Evolutionary conservation across 2,329 filamentous ascomycete species (phyloP), one percentile per base, ranked within the genome.

Genomic region (Drechslerella dactyloides): DNA sequence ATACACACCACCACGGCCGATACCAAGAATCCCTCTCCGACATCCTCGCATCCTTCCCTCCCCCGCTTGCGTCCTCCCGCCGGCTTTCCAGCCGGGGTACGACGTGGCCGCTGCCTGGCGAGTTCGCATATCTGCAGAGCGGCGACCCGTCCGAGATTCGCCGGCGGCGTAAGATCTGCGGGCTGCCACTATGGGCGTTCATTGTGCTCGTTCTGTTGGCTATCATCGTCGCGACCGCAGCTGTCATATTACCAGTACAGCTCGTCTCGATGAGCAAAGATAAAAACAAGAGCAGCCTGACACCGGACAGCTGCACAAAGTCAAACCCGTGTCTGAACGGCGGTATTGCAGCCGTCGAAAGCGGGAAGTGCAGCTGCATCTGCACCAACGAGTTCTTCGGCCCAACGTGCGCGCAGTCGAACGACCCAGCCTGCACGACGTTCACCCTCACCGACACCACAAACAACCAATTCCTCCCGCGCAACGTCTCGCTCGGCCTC

Each of bases 321-420:
- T 64, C 66, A 1, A 70, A 55, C 37, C 66, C 66, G 7, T 70
- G 66, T 54, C 40, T 70, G 19, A 70, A 70, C 24, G 66, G 66
- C 19, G 66, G 66, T 6, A 30, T 73, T 91, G 78, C 83, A 85
- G 74, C 80, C 82, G 42, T 83, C 84, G 19, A 85, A 84, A 15
- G 82, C 86, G 64, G 85, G 86, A 82, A 84, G 19, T 97, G 93
- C 80, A 89, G 88, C 11, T 99, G 93, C 78, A 86, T 97, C 48
- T 99, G 93, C 80, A 87, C 89, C 21, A 92, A 94, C 76, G 91
- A 93, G 1, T 97, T 93, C 78, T 93, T 90, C 0, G 88, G 88
- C 21, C 80, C 80, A 1, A 83, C 81, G 15, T 90, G 88, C 77
- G 82, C 79, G 2, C 74, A 80, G 13, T 79, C 82, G 13, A 83